Evolutionary conservation across 129 eudicot species (phyloP).

Genomic region (Glebionis coronaria): DNA sequence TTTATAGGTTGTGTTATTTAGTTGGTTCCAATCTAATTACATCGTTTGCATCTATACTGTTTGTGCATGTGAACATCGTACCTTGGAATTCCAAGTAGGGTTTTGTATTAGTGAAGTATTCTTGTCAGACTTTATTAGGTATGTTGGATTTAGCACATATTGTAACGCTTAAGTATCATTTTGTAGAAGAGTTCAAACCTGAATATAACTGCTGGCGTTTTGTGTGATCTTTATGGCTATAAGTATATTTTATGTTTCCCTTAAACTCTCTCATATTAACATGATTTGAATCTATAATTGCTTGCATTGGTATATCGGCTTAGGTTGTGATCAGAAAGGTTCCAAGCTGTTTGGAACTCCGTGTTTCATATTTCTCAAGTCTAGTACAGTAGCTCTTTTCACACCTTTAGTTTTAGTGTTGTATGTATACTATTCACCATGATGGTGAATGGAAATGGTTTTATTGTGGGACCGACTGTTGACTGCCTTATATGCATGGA

Average conservation of each 20-base stretch:
- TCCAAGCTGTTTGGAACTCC: not conserved
- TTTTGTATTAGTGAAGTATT: constrained; percentile 19
- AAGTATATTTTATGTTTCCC: constrained; percentile 17
- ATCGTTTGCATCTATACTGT: no score
- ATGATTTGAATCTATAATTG: constrained; percentile 13
- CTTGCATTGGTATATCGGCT: constrained; percentile 3
- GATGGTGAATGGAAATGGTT: not conserved
- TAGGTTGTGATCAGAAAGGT: constrained; percentile 7
- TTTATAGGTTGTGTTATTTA: no score
- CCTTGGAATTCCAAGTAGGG: constrained; percentile 14
- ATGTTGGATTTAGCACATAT: constrained; percentile 24
- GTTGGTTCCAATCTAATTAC: no score
- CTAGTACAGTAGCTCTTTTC: not conserved
- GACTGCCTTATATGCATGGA: not conserved
- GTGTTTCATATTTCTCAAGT: not conserved
- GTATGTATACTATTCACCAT: constrained; percentile 1
- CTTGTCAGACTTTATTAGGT: constrained; percentile 16
- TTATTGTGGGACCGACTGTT: not conserved
- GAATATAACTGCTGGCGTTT: constrained; percentile 12
- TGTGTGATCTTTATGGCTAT: constrained; percentile 21
- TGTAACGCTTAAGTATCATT: constrained; percentile 20
- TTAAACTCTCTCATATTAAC: no score
- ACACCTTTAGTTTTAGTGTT: not conserved
- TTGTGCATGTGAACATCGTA: not conserved
- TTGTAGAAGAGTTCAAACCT: constrained; percentile 23